Evolutionary conservation across 306 rosid species (phyloP).

Genomic region (Prunus armeniaca): DNA sequence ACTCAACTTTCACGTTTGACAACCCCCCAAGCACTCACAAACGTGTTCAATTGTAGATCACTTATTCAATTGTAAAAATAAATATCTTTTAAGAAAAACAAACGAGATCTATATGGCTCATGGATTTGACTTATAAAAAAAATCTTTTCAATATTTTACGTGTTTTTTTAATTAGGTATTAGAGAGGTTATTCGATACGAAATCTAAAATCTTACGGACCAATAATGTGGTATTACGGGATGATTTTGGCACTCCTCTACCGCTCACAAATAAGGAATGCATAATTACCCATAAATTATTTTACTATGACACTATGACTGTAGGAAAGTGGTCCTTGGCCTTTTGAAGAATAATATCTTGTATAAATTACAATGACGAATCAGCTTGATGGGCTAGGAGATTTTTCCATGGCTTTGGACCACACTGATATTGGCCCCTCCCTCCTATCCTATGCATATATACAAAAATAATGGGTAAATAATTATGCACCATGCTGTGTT

Average conservation of each 20-base stretch:
- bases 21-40: background rate
- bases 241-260: too few species aligned
- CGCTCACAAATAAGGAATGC: background rate
- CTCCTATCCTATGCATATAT: background rate
- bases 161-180: too few species aligned
- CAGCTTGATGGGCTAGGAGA: constrained; percentile 14
- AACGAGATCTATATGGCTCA: background rate
- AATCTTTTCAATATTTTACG: too few species aligned
- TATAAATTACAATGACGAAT: constrained; percentile 8
- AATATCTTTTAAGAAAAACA: too few species aligned
- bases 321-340: constrained; percentile 18
- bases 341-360: constrained; percentile 12
- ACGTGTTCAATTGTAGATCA: background rate
- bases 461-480: background rate
- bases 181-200: too few species aligned
- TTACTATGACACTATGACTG: background rate
- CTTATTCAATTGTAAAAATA: background rate
- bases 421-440: constrained; percentile 19
- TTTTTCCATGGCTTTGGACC: constrained; percentile 38
- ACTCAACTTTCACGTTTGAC: background rate
- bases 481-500: constrained; percentile 12
- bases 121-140: too few species aligned
- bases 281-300: background rate
- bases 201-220: too few species aligned
- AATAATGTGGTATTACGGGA: too few species aligned